Evolutionary conservation across 1,139 yeast genomes (phyloP), one percentile per base, ranked within the genome.

Genomic region (Suhomyces bolitotheri): DNA sequence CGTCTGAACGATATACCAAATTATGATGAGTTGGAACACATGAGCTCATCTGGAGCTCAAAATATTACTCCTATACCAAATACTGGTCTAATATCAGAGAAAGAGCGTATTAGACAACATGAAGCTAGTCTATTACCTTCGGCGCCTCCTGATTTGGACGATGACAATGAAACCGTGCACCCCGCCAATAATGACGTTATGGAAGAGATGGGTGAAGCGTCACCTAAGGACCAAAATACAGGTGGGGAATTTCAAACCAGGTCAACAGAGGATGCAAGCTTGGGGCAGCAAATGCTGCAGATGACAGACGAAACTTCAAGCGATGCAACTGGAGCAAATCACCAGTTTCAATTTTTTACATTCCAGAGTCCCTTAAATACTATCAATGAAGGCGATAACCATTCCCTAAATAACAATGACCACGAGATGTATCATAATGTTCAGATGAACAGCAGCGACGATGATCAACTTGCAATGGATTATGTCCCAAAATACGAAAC

Each of bases 61-160:
- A 6, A 16, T 10, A 62, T 2, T 39, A 36, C 7, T 46, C 31
- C 25, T 17, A 8, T 8, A 17, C 7, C 20, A 17, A 17, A 17
- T 8, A 46, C 26, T 42, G 23, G 10, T 38, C 19, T 49, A 50
- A 17, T 66, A 27, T 49, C 71, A 1, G 88, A 81, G 40, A 81
- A 82, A 53, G 82, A 80, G 42, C 52, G 70, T 16, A 57, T 80
- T 50, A 63, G 73, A 39, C 62, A 69, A 12, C 70, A 70, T 40
- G 88, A 80, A 50, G 68, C 71, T 22, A 71, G 82, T 10, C 61
- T 82, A 26, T 51, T 80, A 23, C 88, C 89, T 0, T 79, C 87
- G 0, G 80, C 73, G 24, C 86, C 87, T 1, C 71, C 63, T 4
- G 53, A 53, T 9, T 46, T 50, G 6, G 61, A 54, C 19, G 54